Percentiles rank a stretch among this genome's conserved stretches.
Conservation (phyloP, 2,329 filamentous ascomycete genomes). For the Aspergillus sp. region DNA sequence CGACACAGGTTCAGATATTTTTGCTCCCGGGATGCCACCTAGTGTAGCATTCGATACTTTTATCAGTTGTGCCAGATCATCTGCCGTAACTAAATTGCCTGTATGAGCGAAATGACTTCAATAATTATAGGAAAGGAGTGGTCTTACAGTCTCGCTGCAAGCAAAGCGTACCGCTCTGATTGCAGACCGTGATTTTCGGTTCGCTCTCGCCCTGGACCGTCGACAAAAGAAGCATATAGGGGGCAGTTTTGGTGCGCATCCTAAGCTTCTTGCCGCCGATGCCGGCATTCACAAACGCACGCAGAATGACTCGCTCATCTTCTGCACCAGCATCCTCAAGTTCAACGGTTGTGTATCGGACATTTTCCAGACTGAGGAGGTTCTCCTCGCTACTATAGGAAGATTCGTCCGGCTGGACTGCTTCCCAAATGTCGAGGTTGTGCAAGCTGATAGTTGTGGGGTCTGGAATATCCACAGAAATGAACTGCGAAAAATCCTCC, state of each 20-base stretch:
- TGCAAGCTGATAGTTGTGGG: constrained; percentile 21
- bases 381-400: constrained; percentile 14
- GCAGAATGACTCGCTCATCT: constrained; percentile 29
- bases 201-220: constrained; percentile 33
- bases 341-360: constrained; percentile 31
- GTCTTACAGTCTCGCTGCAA: constrained; percentile 30
- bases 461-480: constrained; percentile 27
- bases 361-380: constrained; percentile 21
- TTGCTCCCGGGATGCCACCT: constrained; percentile 16
- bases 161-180: constrained; percentile 32
- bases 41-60: constrained; percentile 19
- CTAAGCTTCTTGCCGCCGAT: constrained; percentile 32
- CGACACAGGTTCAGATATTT: constrained; percentile 25
- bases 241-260: constrained; percentile 31
- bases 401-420: constrained; percentile 30
- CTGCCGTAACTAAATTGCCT: constrained; percentile 17
- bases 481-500: constrained; percentile 29
- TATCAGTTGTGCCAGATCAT: constrained; percentile 24
- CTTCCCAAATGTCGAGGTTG: constrained; percentile 30
- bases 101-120: neutral
- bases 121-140: neutral
- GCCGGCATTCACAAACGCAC: constrained; percentile 33
- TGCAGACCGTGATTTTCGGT: constrained; percentile 32
- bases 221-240: constrained; percentile 33
- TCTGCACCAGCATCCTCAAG: constrained; percentile 32